Evolutionary conservation across 106 monocot genomes (phyloP), one percentile per base, ranked within the genome.

Genomic region (Vanilla planifolia): DNA sequence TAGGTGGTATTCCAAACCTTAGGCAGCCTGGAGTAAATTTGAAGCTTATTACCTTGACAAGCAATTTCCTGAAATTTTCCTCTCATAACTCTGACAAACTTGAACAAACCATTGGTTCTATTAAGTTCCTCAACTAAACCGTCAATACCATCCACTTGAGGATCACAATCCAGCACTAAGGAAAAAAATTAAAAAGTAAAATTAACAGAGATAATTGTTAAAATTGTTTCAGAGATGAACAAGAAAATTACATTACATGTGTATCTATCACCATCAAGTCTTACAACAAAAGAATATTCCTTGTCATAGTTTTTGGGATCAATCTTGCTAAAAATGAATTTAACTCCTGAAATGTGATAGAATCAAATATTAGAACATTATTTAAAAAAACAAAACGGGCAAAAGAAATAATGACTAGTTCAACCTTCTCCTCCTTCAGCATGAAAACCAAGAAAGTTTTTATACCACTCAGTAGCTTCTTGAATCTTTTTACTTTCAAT

Each of bases 61-160:
- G 73, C 33, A 75, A 68, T 48, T 55, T 56, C 69, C 63, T 71
- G 51, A 67, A 93, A 89, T 50, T 80, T 85, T 47, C 72, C 75
- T 75, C 93, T 80, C 85, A 85, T 85, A 34, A 75, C 70, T 68
- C 80, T 77, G 20, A 80, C 85, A 71, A 93, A 89, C 60, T 76
- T 74, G 69, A 85, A 85, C n/a, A 93, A 65, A 50, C 69, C 77
- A 48, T 89, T 82, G 24, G 74, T 85, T 74, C 73, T 62, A 45
- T 93, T 89, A 60, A 93, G 30, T 24, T 89, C 85, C 50, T 75
- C 51, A 16, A 93, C 47, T 63, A 83, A 57, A 11, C 67, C 75
- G 27, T 62, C 59, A 30, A 69, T 48, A 66, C 73, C 76, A 37
- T 71, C 55, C n/a, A 93, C 15, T 20, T 26, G 35, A 43, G 77